phyloP scores from a whole-genome alignment of 768 basidiomycete species.

The Mrakia gelida region DNA sequence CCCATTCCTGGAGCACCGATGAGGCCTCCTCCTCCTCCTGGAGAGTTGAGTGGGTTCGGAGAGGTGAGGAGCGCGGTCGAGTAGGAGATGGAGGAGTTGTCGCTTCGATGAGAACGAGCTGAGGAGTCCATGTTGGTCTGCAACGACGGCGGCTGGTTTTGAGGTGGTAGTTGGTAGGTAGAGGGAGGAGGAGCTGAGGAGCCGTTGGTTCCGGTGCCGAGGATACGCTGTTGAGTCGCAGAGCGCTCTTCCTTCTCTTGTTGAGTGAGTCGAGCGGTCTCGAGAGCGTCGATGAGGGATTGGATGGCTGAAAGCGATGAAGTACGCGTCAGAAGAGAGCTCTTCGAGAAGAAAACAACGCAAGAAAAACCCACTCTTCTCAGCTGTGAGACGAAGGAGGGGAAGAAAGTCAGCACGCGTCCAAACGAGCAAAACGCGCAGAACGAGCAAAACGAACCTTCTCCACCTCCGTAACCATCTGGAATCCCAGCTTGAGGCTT shows the following conservation, averaged over 20 bases:
- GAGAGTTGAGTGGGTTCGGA: neutral
- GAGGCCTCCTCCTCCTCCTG: slow-evolving; percentile 3
- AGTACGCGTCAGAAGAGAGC: neutral
- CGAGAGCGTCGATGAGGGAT: slow-evolving; percentile 30
- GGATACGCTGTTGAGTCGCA: slow-evolving; percentile 9
- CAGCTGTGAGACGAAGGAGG: neutral
- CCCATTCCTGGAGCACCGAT: slow-evolving; percentile 10
- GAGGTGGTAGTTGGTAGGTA: neutral
- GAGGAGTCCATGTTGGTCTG: slow-evolving; percentile 7
- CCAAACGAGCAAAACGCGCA: no score
- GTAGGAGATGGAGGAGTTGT: slow-evolving; percentile 15
- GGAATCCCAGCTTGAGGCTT: slow-evolving; percentile 17
- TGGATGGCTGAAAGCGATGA: slow-evolving; percentile 17
- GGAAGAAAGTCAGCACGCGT: neutral
- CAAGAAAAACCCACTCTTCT: no score
- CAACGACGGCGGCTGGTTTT: neutral
- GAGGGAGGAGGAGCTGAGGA: neutral
- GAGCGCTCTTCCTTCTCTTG: slow-evolving; percentile 22
- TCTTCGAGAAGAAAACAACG: no score
- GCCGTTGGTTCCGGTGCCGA: neutral
- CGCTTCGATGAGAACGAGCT: slow-evolving; percentile 12
- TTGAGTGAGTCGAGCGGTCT: slow-evolving; percentile 18
- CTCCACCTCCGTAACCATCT: slow-evolving; percentile 27
- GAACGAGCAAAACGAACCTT: neutral
- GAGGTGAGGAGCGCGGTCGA: neutral